Conservation (phyloP, 2,329 filamentous ascomycete genomes). For the Arthrobotrys musiformis region DNA sequence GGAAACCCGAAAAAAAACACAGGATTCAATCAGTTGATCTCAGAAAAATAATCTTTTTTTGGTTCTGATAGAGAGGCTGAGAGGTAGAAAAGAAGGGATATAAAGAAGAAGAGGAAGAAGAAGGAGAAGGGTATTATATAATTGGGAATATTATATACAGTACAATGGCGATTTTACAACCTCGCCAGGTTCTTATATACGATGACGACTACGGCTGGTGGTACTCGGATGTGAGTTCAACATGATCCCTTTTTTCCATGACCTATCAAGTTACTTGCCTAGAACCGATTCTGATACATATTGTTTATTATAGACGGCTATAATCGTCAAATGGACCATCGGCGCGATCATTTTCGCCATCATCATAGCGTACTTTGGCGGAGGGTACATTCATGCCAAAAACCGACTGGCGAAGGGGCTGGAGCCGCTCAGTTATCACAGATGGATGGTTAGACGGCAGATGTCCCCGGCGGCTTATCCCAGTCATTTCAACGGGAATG, state of each 20-base stretch:
- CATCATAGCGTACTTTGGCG: conserved; percentile 72
- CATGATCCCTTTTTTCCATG: not conserved
- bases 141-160: not conserved
- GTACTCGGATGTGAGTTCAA: conserved; percentile 48
- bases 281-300: not conserved
- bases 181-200: conserved; percentile 34
- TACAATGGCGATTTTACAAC: conserved; percentile 40
- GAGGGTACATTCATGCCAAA: conserved; percentile 77
- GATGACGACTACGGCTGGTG: conserved; percentile 52
- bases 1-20: too few relatives aligned
- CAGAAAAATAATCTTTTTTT: not conserved
- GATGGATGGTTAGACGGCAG: conserved; percentile 60
- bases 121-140: too few relatives aligned
- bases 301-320: conserved; percentile 26
- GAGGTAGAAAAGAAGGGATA: not conserved
- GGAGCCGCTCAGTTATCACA: conserved; percentile 75
- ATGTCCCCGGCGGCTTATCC: conserved; percentile 41
- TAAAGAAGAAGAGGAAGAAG: too few relatives aligned
- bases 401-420: conserved; percentile 73
- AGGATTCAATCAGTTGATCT: not conserved
- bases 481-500: conserved; percentile 23
- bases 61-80: not conserved
- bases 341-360: conserved; percentile 71
- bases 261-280: too few relatives aligned
- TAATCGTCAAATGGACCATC: conserved; percentile 74